A percentile compares a stretch with the other conserved stretches of the same genome.
Conservation (phyloP, 1,139 yeast species). For the Meyerozyma sp. region DNA sequence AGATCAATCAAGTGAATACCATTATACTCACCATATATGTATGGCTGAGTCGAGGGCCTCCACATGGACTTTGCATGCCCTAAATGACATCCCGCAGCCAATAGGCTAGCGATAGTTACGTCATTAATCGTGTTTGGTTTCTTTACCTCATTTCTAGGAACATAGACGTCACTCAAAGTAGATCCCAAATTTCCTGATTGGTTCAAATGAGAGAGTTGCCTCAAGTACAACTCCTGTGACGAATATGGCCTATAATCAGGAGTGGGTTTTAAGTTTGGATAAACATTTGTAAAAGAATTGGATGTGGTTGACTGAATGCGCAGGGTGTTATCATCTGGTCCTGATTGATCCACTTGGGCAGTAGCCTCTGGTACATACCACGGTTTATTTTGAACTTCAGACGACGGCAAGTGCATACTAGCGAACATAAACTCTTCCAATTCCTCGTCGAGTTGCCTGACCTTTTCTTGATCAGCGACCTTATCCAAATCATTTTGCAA, state of each 20-base stretch:
- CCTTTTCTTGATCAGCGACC: constrained; percentile 25
- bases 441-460: constrained; percentile 38
- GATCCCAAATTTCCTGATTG: constrained; percentile 60
- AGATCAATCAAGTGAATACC: constrained; percentile 87
- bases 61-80: constrained; percentile 82
- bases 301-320: constrained; percentile 27
- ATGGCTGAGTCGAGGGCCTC: constrained; percentile 86
- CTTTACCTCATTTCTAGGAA: constrained; percentile 62
- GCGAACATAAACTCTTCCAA: constrained; percentile 34
- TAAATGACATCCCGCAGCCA: constrained; percentile 92
- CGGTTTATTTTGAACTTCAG: constrained; percentile 29
- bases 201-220: constrained; percentile 55
- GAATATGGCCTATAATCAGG: constrained; percentile 53
- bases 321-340: constrained; percentile 9
- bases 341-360: constrained; percentile 1
- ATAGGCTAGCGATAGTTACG: constrained; percentile 58
- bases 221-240: constrained; percentile 66
- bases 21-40: constrained; percentile 78
- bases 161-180: constrained; percentile 53
- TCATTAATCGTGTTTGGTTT: constrained; percentile 54
- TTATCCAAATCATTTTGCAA: constrained; percentile 27
- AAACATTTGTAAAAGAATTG: constrained; percentile 24
- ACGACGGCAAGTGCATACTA: constrained; percentile 30
- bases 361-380: constrained; percentile 20
- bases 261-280: constrained; percentile 38